Evolutionary conservation across 2,329 filamentous ascomycete genomes (phyloP), one percentile per base, ranked within the genome.

Genomic region (Emergomyces orientalis): DNA sequence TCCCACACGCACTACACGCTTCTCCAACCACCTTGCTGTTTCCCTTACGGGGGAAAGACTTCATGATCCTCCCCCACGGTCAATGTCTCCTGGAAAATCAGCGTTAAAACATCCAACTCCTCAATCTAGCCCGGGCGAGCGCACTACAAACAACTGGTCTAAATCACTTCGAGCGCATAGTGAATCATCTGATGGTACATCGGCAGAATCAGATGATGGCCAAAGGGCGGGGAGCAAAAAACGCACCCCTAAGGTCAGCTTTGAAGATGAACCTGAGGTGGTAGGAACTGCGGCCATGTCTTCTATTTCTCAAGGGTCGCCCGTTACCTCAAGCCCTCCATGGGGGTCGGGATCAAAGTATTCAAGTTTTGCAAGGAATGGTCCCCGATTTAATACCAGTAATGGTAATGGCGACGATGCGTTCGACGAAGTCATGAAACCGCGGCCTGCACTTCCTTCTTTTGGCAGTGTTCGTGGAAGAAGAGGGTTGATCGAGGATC

Each of bases 161-260:
- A 72, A 49, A 64, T 67, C 17, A 67, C 67, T 54, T 73, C 73
- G 58, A 39, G 73, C 79, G 6, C 71, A 78, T 0, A 84, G 82
- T 66, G 84, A 86, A 64, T 74, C 80, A 1, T 86, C 84, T 1
- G 84, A 86, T 65, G 81, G 76, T 0, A 78, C 79, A 3, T 86
- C 84, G 6, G 71, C 75, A 22, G 73, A 72, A 45, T 80, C 79
- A 3, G 77, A 78, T 49, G 79, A 81, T 55, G 76, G 77, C 11
- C 68, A 65, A 30, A 74, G 72, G 43, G 49, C 72, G 19, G 72
- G 68, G 25, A 76, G 76, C 64, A 82, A 79, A 66, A 86, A 81
- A 72, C 84, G 82, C 70, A 74, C 74, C 37, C 78, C 78, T 3
- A 79, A 84, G 61, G 84, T 87, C 60, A 96, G 91, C 75, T 97